These are phyloP conservation scores for Pseudopediastrum boryanum DNA, from an alignment of 139 green algal species.

Conservation along the genomic window DNA sequence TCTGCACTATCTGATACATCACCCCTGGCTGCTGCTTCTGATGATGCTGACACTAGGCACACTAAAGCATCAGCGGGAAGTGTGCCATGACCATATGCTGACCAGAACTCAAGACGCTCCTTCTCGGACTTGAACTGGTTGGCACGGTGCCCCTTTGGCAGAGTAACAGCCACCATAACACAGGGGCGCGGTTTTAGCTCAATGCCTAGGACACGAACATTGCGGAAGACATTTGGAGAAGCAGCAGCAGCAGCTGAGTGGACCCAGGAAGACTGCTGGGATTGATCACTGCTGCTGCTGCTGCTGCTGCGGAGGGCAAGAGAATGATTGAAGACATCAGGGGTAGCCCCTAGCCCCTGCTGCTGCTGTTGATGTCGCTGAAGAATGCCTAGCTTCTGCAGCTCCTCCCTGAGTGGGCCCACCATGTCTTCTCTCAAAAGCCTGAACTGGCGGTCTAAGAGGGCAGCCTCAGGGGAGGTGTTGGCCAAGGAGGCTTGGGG, in stretches of 20 bases:
- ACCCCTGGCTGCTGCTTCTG: too few relatives aligned
- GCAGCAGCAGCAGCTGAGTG: not conserved
- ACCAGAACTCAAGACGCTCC: slow-evolving; percentile 48
- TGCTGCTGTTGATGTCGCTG: not conserved
- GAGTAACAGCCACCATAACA: slow-evolving; percentile 32
- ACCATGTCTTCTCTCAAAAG: slow-evolving; percentile 58
- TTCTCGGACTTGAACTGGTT: slow-evolving; percentile 8
- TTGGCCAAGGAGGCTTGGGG: not conserved
- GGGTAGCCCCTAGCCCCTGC: not conserved
- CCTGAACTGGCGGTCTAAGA: slow-evolving; percentile 60
- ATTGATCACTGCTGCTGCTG: slow-evolving; percentile 13
- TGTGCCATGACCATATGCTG: slow-evolving; percentile 32
- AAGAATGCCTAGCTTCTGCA: slow-evolving; percentile 23
- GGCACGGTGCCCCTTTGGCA: slow-evolving; percentile 37
- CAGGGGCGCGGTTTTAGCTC: slow-evolving; percentile 40
- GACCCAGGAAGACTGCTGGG: too few relatives aligned
- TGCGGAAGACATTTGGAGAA: slow-evolving; percentile 28
- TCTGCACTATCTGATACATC: too few relatives aligned
- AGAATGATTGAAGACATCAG: not conserved
- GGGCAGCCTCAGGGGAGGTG: slow-evolving; percentile 34
- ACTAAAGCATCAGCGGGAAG: slow-evolving; percentile 48
- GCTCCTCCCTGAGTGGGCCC: slow-evolving; percentile 33
- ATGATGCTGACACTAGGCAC: slow-evolving; percentile 30
- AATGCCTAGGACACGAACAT: slow-evolving; percentile 26
- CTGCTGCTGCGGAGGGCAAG: slow-evolving; percentile 2